Evolutionary conservation across 441 rosid genomes (phyloP).

Genomic region (Arabidopsis lyrata): DNA sequence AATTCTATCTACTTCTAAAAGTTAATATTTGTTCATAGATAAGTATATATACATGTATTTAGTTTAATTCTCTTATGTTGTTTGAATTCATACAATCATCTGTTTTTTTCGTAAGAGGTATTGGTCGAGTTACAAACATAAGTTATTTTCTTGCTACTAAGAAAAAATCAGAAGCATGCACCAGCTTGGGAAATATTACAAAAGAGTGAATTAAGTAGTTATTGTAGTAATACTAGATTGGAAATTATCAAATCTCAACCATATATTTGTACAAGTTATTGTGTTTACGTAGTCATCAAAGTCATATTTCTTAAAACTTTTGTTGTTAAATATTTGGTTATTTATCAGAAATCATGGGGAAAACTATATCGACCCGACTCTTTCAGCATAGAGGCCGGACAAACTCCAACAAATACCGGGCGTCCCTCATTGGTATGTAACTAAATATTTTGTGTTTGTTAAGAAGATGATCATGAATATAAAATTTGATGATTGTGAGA

Average conservation of each 20-base stretch:
- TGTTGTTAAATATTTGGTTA: neutral
- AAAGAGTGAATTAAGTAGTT: too few species aligned
- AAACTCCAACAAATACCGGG: slow-evolving; percentile 36
- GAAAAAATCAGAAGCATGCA: too few species aligned
- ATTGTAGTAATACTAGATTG: too few species aligned
- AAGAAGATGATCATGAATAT: neutral
- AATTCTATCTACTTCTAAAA: neutral
- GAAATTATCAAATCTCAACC: too few species aligned
- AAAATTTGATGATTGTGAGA: too few species aligned
- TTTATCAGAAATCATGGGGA: slow-evolving; percentile 56
- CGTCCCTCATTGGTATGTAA: slow-evolving; percentile 47
- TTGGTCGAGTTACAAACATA: neutral
- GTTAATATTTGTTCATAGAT: neutral
- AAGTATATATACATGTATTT: neutral
- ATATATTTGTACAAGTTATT: too few species aligned
- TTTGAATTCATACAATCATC: neutral
- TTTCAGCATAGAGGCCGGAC: slow-evolving; percentile 67
- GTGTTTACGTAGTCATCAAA: neutral
- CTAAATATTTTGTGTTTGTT: neutral
- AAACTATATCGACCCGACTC: slow-evolving; percentile 70
- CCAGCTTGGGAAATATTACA: too few species aligned
- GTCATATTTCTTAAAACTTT: neutral
- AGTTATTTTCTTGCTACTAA: neutral
- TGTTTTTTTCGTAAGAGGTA: neutral
- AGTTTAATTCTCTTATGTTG: neutral